A percentile compares a stretch with the other conserved stretches of the same genome.
Conservation (phyloP, 345 rosid species). For the Punica granatum region DNA sequence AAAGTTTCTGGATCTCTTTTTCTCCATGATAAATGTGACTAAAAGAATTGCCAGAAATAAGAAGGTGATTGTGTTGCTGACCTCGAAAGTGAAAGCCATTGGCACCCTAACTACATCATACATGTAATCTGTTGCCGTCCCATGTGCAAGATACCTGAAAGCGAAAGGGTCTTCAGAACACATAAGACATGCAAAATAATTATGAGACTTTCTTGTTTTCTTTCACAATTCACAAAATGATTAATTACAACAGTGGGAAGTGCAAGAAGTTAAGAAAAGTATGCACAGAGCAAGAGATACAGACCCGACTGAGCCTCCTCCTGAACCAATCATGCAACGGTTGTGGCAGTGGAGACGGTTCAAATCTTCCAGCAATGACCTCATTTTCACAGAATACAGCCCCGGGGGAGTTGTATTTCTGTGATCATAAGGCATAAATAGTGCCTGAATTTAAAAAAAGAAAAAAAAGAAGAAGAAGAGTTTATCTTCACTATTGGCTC, state of each 20-base stretch:
- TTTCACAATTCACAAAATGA: not conserved
- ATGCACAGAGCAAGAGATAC: conserved; percentile 17
- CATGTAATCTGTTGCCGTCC: conserved; percentile 97
- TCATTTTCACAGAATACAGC: conserved; percentile 49
- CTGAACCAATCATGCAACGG: conserved; percentile 85
- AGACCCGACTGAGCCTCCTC: conserved; percentile 98
- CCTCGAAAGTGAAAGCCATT: conserved; percentile 99
- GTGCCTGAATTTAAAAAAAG: conserved; percentile 41
- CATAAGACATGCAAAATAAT: not conserved
- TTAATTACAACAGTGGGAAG: not conserved
- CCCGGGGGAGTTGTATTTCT: conserved; percentile 80
- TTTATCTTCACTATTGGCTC: not conserved
- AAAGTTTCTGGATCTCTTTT: not conserved
- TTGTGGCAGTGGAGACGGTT: conserved; percentile 66
- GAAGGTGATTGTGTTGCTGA: conserved; percentile 22
- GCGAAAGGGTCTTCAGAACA: not conserved
- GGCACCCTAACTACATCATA: conserved; percentile 75
- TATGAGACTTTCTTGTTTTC: not conserved
- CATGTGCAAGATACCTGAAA: conserved; percentile 90
- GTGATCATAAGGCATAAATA: conserved; percentile 98
- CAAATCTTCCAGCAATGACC: conserved; percentile 59
- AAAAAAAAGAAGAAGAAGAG: not conserved
- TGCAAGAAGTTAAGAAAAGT: not conserved
- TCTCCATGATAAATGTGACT: not conserved
- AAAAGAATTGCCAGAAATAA: conserved; percentile 2